A percentile compares a stretch with the other conserved stretches of the same genome.
These are phyloP conservation scores for Cladobotryum mycophilum DNA, from an alignment of 2,329 filamentous ascomycete genomes.

Conservation along the genomic window DNA sequence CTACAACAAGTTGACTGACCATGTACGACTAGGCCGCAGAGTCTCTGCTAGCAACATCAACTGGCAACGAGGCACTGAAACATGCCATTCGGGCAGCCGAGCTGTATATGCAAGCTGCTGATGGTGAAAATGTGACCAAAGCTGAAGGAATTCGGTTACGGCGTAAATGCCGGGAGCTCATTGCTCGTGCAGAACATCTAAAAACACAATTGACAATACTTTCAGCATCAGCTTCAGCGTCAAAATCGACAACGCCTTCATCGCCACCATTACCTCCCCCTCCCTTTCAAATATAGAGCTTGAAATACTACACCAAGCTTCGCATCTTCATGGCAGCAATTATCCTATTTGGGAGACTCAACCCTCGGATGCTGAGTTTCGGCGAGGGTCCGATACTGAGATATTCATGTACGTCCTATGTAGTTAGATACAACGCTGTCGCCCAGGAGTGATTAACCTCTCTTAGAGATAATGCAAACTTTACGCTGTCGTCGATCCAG, in stretches of 20 bases:
- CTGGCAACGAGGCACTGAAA: constrained; percentile 55
- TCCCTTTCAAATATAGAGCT: neutral
- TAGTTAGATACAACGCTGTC: neutral
- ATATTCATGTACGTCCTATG: constrained; percentile 54
- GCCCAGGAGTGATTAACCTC: neutral
- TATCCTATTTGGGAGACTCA: constrained; percentile 79
- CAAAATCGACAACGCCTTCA: neutral
- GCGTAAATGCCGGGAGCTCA: constrained; percentile 61
- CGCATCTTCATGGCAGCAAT: constrained; percentile 71
- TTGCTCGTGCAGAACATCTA: constrained; percentile 68
- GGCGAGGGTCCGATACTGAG: constrained; percentile 38
- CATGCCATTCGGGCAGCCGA: constrained; percentile 74
- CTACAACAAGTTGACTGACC: neutral
- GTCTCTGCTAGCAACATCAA: constrained; percentile 28
- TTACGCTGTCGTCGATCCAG: constrained; percentile 71
- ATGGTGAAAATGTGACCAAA: constrained; percentile 53
- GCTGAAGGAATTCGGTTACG: constrained; percentile 61
- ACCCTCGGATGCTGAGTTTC: constrained; percentile 57
- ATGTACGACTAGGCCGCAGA: constrained; percentile 29
- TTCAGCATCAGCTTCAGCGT: neutral
- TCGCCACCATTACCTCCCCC: neutral
- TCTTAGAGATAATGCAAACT: constrained; percentile 58
- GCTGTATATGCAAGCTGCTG: constrained; percentile 66
- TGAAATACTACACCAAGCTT: constrained; percentile 63
- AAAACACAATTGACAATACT: constrained; percentile 40